Evolutionary conservation across 1,139 yeast species (phyloP).

Genomic region (Kazachstania sp.): DNA sequence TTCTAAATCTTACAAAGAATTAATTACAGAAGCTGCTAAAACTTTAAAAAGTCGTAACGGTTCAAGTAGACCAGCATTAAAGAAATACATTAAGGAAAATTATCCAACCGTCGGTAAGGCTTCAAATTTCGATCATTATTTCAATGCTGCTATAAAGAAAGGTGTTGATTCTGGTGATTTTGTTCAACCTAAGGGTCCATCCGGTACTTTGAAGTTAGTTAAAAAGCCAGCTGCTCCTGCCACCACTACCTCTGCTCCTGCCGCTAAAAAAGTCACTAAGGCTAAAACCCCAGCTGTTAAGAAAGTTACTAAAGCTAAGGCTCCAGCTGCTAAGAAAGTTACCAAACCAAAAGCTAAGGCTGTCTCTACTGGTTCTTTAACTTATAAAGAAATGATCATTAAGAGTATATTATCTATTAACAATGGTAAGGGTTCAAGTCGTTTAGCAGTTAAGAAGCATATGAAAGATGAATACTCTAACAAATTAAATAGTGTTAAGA

Average conservation of each 20-base stretch:
- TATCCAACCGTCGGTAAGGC: slow-evolving; percentile 45
- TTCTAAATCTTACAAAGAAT: slow-evolving; percentile 38
- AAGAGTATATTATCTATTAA: slow-evolving; percentile 18
- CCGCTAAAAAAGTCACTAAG: slow-evolving; percentile 15
- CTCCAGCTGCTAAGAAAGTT: slow-evolving; percentile 5
- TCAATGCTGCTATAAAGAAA: slow-evolving; percentile 72
- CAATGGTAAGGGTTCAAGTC: slow-evolving; percentile 34
- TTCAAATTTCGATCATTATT: slow-evolving; percentile 60
- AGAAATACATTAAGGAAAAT: slow-evolving; percentile 50
- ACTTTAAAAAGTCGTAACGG: slow-evolving; percentile 77
- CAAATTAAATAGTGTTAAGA: slow-evolving; percentile 49
- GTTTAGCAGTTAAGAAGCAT: slow-evolving; percentile 60
- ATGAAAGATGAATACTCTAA: slow-evolving; percentile 42
- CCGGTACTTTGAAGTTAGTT: slow-evolving; percentile 35
- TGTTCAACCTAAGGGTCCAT: slow-evolving; percentile 72
- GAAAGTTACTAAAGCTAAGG: neutral
- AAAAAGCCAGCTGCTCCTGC: slow-evolving; percentile 9
- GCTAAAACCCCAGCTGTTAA: neutral
- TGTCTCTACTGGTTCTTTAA: slow-evolving; percentile 10
- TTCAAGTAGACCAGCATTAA: slow-evolving; percentile 71
- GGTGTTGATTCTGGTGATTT: slow-evolving; percentile 75
- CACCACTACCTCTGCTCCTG: slow-evolving; percentile 27
- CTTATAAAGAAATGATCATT: slow-evolving; percentile 25
- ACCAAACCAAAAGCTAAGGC: slow-evolving; percentile 2
- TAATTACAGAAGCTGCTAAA: slow-evolving; percentile 67